phyloP scores from a whole-genome alignment of 2,329 filamentous ascomycete species.

The Microdochium nivale region DNA sequence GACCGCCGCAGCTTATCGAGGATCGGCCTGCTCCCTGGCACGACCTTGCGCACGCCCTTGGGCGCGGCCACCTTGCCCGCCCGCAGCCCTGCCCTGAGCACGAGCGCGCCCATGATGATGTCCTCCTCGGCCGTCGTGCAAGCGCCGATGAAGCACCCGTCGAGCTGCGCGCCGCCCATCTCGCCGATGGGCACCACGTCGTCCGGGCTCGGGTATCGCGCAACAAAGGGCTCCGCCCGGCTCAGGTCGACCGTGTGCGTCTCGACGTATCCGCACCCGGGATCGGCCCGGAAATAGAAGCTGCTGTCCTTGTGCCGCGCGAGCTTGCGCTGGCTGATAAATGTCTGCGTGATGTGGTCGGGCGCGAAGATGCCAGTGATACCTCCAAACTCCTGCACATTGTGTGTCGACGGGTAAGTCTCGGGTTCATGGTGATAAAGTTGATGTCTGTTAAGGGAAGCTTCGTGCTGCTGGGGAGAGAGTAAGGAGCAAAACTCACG shows the following conservation, averaged over 20 bases:
- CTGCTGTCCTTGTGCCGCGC: constrained; percentile 21
- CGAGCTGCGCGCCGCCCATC: constrained; percentile 20
- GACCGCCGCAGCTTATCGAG: constrained; percentile 22
- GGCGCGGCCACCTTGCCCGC: constrained; percentile 17
- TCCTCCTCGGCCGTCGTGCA: constrained; percentile 38
- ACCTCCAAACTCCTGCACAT: constrained; percentile 27
- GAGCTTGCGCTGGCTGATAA: constrained; percentile 22
- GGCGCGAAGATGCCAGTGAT: constrained; percentile 32
- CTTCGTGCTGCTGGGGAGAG: constrained; percentile 24
- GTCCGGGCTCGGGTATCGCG: constrained; percentile 31
- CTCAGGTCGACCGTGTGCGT: constrained; percentile 26
- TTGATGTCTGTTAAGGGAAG: neutral
- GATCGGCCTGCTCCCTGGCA: constrained; percentile 30
- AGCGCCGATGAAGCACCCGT: constrained; percentile 36
- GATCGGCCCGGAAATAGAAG: constrained; percentile 30
- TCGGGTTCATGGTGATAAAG: neutral
- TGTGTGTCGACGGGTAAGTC: neutral
- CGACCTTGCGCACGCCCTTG: constrained; percentile 27
- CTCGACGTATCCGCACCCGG: constrained; percentile 26
- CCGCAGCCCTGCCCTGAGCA: constrained; percentile 27
- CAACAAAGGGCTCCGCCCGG: constrained; percentile 26
- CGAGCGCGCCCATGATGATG: constrained; percentile 29
- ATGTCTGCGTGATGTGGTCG: constrained; percentile 25
- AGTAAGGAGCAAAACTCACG: constrained; percentile 29
- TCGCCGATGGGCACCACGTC: constrained; percentile 30